Conservation (phyloP, 2,329 filamentous ascomycete genomes). For the Hypoxylon sp. region DNA sequence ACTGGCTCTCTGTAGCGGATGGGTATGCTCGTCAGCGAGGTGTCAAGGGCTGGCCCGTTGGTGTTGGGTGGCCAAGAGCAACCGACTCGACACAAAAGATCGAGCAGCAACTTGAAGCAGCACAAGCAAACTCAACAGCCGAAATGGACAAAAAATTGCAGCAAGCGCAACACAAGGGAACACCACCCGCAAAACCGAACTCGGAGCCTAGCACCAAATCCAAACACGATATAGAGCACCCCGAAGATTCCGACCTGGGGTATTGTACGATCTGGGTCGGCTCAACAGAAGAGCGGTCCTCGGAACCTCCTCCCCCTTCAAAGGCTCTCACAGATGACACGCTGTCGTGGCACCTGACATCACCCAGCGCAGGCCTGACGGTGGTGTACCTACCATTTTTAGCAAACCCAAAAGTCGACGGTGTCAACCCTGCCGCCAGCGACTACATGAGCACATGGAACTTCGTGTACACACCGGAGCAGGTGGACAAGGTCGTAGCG, state of each 20-base stretch:
- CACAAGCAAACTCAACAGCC: conserved; percentile 66
- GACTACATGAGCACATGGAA: conserved; percentile 98
- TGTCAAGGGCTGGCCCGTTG: conserved; percentile 93
- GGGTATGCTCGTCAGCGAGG: conserved; percentile 90
- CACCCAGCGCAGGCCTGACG: conserved; percentile 83
- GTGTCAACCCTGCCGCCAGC: conserved; percentile 81
- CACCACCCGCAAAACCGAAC: conserved; percentile 43
- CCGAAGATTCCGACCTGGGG: conserved; percentile 70
- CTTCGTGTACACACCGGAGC: conserved; percentile 90
- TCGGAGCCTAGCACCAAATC: conserved; percentile 44
- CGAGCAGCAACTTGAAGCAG: conserved; percentile 70
- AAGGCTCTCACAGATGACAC: conserved; percentile 68
- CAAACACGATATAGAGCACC: conserved; percentile 53
- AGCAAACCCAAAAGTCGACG: conserved; percentile 79
- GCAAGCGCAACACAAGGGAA: conserved; percentile 58
- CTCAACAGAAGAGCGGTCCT: conserved; percentile 75
- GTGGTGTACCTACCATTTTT: conserved; percentile 92
- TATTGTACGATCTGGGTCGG: conserved; percentile 98
- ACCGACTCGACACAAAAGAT: conserved; percentile 67
- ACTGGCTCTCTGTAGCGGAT: conserved; percentile 94
- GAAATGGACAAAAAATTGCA: conserved; percentile 71
- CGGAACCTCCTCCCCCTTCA: conserved; percentile 59
- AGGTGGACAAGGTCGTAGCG: conserved; percentile 84
- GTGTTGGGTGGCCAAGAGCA: conserved; percentile 86
- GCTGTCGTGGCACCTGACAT: conserved; percentile 71